Evolutionary conservation across 768 basidiomycete species (phyloP).

Genomic region (Mycena amicta): DNA sequence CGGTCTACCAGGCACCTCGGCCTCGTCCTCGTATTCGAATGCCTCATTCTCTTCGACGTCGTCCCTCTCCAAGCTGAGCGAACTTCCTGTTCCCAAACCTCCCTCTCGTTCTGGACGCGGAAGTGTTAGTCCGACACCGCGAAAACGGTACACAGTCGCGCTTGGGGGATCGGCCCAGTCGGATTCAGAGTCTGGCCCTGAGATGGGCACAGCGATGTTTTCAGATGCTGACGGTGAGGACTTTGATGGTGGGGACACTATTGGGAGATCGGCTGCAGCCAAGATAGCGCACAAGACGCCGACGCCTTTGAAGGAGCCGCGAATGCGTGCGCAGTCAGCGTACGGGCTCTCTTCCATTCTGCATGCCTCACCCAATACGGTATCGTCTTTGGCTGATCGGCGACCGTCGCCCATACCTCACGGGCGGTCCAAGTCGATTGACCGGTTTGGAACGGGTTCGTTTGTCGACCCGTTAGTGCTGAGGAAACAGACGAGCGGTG

Average conservation of each 20-base stretch:
- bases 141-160: constrained; percentile 87
- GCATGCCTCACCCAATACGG: constrained; percentile 26
- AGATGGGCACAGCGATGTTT: constrained; percentile 45
- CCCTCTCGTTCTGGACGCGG: constrained; percentile 42
- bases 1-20: constrained; percentile 43
- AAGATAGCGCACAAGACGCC: constrained; percentile 33
- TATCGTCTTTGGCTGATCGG: constrained; percentile 39
- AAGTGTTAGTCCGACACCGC: constrained; percentile 71
- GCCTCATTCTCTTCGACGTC: constrained; percentile 31
- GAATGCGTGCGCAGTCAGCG: constrained; percentile 60
- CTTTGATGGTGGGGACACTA: constrained; percentile 56
- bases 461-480: constrained; percentile 81
- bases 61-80: constrained; percentile 27
- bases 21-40: constrained; percentile 25
- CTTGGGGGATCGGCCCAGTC: constrained; percentile 72
- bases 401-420: constrained; percentile 21
- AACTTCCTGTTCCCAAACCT: constrained; percentile 36
- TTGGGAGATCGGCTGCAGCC: constrained; percentile 56
- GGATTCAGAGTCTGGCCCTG: constrained; percentile 31
- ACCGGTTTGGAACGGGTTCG: constrained; percentile 45
- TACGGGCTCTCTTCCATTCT: constrained; percentile 47
- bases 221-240: constrained; percentile 44
- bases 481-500: constrained; percentile 63
- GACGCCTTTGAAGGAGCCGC: constrained; percentile 34
- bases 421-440: constrained; percentile 43